Percentiles rank a stretch among this genome's conserved stretches.
phyloP scores from a whole-genome alignment of 2,329 filamentous ascomycete genomes.

The Talaromyces amestolkiae region DNA sequence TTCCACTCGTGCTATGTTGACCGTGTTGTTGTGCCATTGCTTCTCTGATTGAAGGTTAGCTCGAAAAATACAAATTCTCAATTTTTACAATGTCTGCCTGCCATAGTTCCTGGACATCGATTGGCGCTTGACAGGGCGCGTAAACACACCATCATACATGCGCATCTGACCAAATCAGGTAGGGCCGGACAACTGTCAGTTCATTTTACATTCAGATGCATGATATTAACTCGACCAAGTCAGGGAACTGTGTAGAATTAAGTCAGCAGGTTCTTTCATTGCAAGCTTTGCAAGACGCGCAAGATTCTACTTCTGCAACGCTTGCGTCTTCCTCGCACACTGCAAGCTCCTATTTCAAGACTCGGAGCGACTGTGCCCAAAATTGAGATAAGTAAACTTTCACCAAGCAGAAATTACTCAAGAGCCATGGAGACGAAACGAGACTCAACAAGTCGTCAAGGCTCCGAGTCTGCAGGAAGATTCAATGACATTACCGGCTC shows the following conservation, averaged over 20 bases:
- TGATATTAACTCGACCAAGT: background rate
- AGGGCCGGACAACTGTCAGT: background rate
- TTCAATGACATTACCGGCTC: conserved; percentile 30
- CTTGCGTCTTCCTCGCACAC: background rate
- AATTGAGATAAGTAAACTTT: background rate
- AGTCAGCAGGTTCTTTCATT: background rate
- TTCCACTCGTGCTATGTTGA: conserved; percentile 17
- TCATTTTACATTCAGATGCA: background rate
- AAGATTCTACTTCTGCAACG: background rate
- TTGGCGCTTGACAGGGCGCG: conserved; percentile 12
- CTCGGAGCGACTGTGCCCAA: background rate
- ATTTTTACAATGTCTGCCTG: conserved; percentile 11
- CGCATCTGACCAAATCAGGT: conserved; percentile 3
- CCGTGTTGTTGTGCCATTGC: conserved; percentile 10
- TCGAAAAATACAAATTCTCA: background rate
- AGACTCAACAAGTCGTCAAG: conserved; percentile 21
- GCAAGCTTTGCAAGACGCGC: background rate
- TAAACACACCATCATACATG: background rate
- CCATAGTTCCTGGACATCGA: conserved; percentile 1
- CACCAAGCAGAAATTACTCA: background rate
- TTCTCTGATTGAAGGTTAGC: background rate
- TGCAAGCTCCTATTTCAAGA: background rate
- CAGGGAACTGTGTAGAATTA: background rate
- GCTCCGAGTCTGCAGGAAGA: conserved; percentile 27
- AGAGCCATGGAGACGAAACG: conserved; percentile 25